Evolutionary conservation across 768 basidiomycete genomes (phyloP).

Genomic region (Boletus coccyginus): DNA sequence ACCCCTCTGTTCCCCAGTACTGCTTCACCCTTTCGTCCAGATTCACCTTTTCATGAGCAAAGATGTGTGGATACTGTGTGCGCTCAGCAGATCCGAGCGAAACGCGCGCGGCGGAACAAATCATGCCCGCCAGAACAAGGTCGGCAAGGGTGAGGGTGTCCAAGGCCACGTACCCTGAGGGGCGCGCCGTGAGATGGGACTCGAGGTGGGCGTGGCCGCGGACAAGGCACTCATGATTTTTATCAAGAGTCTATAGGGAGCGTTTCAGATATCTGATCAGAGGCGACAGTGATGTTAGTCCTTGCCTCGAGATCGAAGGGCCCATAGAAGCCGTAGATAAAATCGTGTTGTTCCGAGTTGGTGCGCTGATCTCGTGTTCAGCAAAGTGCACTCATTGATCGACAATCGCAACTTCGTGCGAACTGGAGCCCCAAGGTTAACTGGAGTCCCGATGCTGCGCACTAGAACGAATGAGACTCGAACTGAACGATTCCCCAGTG

Average conservation of each 20-base stretch:
- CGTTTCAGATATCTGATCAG: background rate
- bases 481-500: background rate
- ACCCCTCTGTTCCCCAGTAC: slow-evolving; percentile 12
- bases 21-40: slow-evolving; percentile 8
- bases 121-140: slow-evolving; percentile 12
- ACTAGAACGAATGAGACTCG: background rate
- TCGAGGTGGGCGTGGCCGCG: slow-evolving; percentile 14
- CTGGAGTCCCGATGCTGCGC: slow-evolving; percentile 11
- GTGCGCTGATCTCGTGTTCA: slow-evolving; percentile 9
- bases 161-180: slow-evolving; percentile 13
- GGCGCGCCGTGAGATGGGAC: slow-evolving; percentile 2
- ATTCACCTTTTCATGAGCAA: slow-evolving; percentile 19
- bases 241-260: background rate
- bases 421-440: slow-evolving; percentile 9
- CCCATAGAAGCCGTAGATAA: slow-evolving; percentile 2
- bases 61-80: slow-evolving; percentile 13
- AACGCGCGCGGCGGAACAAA: background rate
- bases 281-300: no score
- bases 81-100: slow-evolving; percentile 15
- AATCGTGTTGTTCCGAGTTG: background rate
- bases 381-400: slow-evolving; percentile 17
- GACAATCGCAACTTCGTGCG: slow-evolving; percentile 9
- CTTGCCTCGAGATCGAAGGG: slow-evolving; percentile 9
- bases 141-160: slow-evolving; percentile 19
- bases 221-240: background rate